These are phyloP conservation scores for Mortierella hygrophila DNA, from an alignment of 192 early-diverging fungal genomes.

Conservation along the genomic window DNA sequence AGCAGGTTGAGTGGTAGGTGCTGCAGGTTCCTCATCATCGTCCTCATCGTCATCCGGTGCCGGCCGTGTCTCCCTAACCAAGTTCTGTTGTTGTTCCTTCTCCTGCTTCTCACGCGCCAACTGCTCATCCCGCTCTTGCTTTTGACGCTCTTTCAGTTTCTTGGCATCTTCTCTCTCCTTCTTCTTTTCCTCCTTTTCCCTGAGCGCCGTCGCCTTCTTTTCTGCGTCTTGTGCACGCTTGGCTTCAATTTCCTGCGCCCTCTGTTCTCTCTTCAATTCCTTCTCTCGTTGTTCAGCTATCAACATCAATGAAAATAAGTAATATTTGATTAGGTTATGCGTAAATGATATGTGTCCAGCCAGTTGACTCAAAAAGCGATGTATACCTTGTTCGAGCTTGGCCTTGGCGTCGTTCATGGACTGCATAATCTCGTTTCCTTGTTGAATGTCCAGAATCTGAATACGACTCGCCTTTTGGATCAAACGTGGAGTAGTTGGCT, in stretches of 20 bases:
- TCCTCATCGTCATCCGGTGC: conserved; percentile 26
- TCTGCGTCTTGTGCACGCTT: conserved; percentile 48
- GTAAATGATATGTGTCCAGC: no score
- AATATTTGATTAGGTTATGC: no score
- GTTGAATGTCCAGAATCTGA: conserved; percentile 54
- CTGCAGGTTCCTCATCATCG: conserved; percentile 10
- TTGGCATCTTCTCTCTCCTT: conserved; percentile 43
- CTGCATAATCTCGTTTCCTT: conserved; percentile 56
- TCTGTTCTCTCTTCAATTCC: conserved; percentile 51
- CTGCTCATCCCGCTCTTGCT: conserved; percentile 37
- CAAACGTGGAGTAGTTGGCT: conserved; percentile 32
- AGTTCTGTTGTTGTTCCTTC: conserved; percentile 9
- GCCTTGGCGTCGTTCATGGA: conserved; percentile 42
- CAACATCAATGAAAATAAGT: neutral
- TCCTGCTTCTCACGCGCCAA: conserved; percentile 15
- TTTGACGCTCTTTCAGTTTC: conserved; percentile 30
- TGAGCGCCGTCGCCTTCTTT: conserved; percentile 43
- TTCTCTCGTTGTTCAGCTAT: conserved; percentile 50
- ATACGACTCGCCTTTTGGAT: conserved; percentile 44
- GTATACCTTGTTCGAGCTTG: conserved; percentile 37
- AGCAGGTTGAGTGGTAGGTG: conserved; percentile 27
- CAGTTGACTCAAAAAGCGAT: neutral
- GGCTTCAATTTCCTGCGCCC: conserved; percentile 22
- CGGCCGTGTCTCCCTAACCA: conserved; percentile 5
- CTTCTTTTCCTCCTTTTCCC: conserved; percentile 51